These are phyloP conservation scores for Sedum album DNA, from an alignment of 164 flowering plant genomes.

Conservation along the genomic window DNA sequence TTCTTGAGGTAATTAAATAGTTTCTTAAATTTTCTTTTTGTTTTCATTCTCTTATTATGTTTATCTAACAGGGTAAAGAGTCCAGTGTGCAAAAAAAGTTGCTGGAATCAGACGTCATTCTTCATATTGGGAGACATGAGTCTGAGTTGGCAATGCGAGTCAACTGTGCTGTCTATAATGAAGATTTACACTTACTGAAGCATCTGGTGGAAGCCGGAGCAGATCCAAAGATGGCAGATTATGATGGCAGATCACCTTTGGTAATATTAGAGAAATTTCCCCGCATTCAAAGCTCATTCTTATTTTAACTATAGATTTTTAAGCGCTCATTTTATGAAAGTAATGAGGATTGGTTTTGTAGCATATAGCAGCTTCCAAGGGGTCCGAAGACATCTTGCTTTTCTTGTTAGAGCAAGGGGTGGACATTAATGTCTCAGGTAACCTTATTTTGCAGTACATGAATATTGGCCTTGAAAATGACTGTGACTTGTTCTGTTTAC, in stretches of 20 bases:
- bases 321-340: no score
- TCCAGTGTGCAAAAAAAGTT: slow-evolving; percentile 52
- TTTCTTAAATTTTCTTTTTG: neutral
- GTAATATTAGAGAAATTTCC: slow-evolving; percentile 24
- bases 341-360: slow-evolving; percentile 12
- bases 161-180: slow-evolving; percentile 73
- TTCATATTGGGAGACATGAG: slow-evolving; percentile 77
- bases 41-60: no score
- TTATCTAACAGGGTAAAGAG: slow-evolving; percentile 51
- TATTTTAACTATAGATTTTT: no score
- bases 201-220: slow-evolving; percentile 73
- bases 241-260: slow-evolving; percentile 91
- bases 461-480: no score
- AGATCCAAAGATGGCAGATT: slow-evolving; percentile 80
- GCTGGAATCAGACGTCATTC: slow-evolving; percentile 64
- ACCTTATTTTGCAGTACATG: no score
- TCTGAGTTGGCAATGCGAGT: slow-evolving; percentile 76
- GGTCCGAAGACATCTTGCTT: slow-evolving; percentile 45
- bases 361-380: slow-evolving; percentile 81
- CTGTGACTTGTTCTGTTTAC: neutral
- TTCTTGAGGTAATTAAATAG: slow-evolving; percentile 53
- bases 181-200: slow-evolving; percentile 69
- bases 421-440: slow-evolving; percentile 46
- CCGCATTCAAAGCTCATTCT: no score
- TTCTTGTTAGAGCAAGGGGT: slow-evolving; percentile 54